Base-by-base conservation (phyloP, 164 flowering plant species). In the Santalum album region DNA sequence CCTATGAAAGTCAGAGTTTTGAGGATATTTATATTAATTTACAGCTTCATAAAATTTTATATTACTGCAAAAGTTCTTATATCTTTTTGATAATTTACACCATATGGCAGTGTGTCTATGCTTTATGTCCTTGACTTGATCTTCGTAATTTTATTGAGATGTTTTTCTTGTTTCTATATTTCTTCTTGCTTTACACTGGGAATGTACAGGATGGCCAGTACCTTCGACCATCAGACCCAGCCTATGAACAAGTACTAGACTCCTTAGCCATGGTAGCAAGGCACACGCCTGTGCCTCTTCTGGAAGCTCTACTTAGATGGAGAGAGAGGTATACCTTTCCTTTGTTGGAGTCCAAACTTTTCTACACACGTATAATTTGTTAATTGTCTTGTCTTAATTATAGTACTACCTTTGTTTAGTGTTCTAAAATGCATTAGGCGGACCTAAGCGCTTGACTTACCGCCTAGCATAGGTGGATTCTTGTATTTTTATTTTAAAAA, bases 141-240 rank as follows among this genome's bases (percentile, higher is more conserved):
- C 42, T 38, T 12, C 42, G 2, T 9, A 38, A 9, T 3, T 29
- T 9, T 29, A 29, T 38, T 38, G 2, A 38, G 14, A 1, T 11
- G 42, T 38, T 15, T 2, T 38, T 9, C 42, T 9, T 38, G 3
- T 18, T 15, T 42, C 24, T 21, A 26, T 18, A 7, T 36, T 52
- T 20, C 29, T 26, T 34, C 17, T 35, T 50, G 10, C 9, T 45
- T 58, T 61, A 9, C n/a, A 17, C 2, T 26, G 53, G n/a, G 22
- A 49, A 54, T 67, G 43, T 61, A 53, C 78, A 92, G 99, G 99
- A 94, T 84, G 97, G 99, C 18, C 96, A 86, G 51, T 87, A 87
- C 62, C 96, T 94, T 65, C 85, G 97, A 52, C 96, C 96, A 36
- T 94, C 99, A 24, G 99, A 94, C 56, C 99, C 99, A 21, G 96